Base-by-base conservation (phyloP, 2,329 filamentous ascomycete species). In the Parafenestella ontariensis region DNA sequence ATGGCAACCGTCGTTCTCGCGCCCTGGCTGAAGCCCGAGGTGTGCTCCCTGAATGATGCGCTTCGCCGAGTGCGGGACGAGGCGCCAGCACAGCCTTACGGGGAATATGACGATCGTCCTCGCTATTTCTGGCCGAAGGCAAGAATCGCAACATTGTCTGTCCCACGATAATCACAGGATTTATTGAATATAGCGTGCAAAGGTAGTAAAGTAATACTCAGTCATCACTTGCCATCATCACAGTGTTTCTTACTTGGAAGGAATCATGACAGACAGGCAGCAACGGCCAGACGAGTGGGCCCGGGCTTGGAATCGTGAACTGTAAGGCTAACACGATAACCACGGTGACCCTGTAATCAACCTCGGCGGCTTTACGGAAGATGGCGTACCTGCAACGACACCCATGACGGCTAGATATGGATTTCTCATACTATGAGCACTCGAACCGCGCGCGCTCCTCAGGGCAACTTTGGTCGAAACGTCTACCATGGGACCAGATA, bases 61-160 rank as follows among this genome's bases (percentile, higher is more conserved):
- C 20, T 46, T 18, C 20, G 29, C 44, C 15, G 44, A 37, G 31
- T 24, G 31, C 43, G 43, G 43, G 43, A 46, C 43, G 43, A 46
- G 10, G 44, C 44, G 44, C 44, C 44, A 46, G 20, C 23, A 43
- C 44, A 37, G 44, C 44, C 44, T 31, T 46, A 46, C 20, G 43
- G 43, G 31, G 43, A 43, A 26, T 43, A 41, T n/a, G 24, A 18
- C 41, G 24, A 43, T 26, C 41, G n/a, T 43, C 15, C n/a, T 2
- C 24, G 41, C 26, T 18, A 43, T 29, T 43, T 6, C 41, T 20
- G 23, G 24, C 40, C 21, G 1, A 42, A 23, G 20, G 40, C 21
- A 42, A 29, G 13, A 18, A 43, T 9, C 1, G 13, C 41, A 43
- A 18, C 29, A 43, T 43, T 29, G 41, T 8, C 17, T 43, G 41